These are phyloP conservation scores for Sporothrix pseudoabietina DNA, from an alignment of 2,329 filamentous ascomycete genomes.

Conservation along the genomic window DNA sequence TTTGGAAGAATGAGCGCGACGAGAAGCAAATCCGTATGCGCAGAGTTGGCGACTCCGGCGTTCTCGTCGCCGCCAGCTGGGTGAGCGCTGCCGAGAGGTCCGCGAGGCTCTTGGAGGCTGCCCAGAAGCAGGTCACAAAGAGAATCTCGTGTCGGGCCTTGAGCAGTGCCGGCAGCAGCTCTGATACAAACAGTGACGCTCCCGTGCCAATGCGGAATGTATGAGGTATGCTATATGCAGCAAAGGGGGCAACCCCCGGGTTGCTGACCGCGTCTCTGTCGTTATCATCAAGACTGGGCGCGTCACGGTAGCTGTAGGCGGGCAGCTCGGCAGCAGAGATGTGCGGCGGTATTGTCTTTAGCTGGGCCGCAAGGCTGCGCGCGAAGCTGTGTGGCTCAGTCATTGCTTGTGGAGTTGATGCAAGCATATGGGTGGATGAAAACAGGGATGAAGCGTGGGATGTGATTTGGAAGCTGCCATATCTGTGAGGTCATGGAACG, in stretches of 20 bases:
- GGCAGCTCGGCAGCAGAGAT: constrained; percentile 47
- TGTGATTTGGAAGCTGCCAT: neutral
- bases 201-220: constrained; percentile 61
- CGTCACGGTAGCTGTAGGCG: constrained; percentile 49
- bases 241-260: constrained; percentile 40
- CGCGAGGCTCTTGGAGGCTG: constrained; percentile 62
- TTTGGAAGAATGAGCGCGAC: constrained; percentile 70
- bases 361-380: constrained; percentile 35
- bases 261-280: neutral
- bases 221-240: constrained; percentile 51
- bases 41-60: constrained; percentile 52
- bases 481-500: neutral
- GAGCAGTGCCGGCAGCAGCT: constrained; percentile 63
- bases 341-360: constrained; percentile 30
- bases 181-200: constrained; percentile 55
- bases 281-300: constrained; percentile 32
- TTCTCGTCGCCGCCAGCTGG: constrained; percentile 55
- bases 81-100: constrained; percentile 60
- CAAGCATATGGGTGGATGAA: neutral
- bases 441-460: neutral
- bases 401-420: constrained; percentile 29
- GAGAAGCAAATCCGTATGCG: constrained; percentile 76
- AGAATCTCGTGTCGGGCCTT: constrained; percentile 34
- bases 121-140: constrained; percentile 38
- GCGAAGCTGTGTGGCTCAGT: constrained; percentile 34